Conservation (phyloP, 495 filamentous ascomycete genomes). For the Haplographium delicatum region DNA sequence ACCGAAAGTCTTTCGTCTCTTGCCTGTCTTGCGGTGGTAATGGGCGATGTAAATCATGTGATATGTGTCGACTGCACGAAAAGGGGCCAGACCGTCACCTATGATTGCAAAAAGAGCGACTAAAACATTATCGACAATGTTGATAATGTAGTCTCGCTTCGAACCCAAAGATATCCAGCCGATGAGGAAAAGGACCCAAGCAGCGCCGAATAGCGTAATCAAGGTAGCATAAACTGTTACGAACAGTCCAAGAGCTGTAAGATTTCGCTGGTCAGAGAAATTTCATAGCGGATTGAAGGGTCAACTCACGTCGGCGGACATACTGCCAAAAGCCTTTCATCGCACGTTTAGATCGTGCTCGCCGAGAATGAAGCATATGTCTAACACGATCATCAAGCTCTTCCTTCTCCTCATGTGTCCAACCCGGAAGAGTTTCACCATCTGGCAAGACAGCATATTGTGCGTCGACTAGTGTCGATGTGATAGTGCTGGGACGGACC, state of each 20-base stretch:
- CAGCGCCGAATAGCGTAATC: constrained; percentile 74
- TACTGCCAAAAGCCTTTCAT: constrained; percentile 73
- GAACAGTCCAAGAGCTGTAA: constrained; percentile 56
- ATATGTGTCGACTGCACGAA: constrained; percentile 71
- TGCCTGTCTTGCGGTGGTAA: constrained; percentile 65
- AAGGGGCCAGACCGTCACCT: constrained; percentile 70
- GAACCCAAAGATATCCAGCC: constrained; percentile 74
- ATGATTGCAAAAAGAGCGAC: constrained; percentile 73
- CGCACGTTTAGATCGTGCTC: constrained; percentile 67
- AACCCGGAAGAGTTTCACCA: constrained; percentile 58
- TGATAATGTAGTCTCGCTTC: constrained; percentile 59
- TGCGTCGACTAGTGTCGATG: constrained; percentile 34
- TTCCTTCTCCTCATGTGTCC: constrained; percentile 60
- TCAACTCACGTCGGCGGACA: constrained; percentile 43
- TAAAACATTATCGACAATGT: constrained; percentile 69
- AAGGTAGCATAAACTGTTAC: constrained; percentile 71
- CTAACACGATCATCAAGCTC: constrained; percentile 73
- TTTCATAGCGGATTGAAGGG: constrained; percentile 10
- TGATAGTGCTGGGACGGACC: constrained; percentile 28
- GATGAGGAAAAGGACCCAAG: constrained; percentile 79
- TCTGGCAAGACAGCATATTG: constrained; percentile 57
- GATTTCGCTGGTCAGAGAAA: constrained; percentile 21
- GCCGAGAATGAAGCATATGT: constrained; percentile 71
- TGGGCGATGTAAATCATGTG: constrained; percentile 39
- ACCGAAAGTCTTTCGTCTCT: constrained; percentile 52